Base-by-base conservation (phyloP, 352 stramenopile species). In the Globisporangium mamillatum region DNA sequence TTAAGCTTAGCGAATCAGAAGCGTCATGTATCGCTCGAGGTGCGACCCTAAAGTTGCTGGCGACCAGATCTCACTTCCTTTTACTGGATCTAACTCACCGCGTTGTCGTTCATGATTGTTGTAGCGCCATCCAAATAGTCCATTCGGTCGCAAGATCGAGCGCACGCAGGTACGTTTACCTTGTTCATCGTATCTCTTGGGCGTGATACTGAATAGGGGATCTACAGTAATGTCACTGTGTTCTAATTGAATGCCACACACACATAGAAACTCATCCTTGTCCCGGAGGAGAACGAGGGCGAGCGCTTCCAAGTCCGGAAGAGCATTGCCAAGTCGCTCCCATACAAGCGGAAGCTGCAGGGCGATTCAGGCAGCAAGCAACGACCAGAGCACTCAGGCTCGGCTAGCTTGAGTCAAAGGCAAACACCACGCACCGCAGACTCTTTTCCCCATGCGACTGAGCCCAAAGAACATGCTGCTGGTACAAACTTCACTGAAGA, bases 141-240 rank as follows among this genome's bases (percentile, higher is more conserved):
- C 74, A 4, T 88, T 85, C 36, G 60, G 68, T 5, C 68, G 79
- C 55, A 84, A 77, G 58, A 64, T 81, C 5, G 77, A 83, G 57
- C 52, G 73, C 4, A 71, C 69, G 18, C 59, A 75, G 77, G 79
- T 88, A 53, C 16, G 29, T 32, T 32, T 32, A 32, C 29, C 24
- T 6, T 50, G 25, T 60, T 58, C 54, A 9, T 29, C 22, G 1
- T 38, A 22, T 32, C 24, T 14, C 22, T 18, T 58, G 24, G 4
- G 10, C 10, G 18, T 16, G 36, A 16, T 3, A 12, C 12, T 44
- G 36, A 44, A 44, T 12, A 44, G 10, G 12, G 29, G 29, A 32
- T 0, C 29, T 32, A 32, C 12, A 48, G 4, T 6, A 7, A 2
- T 48, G 29, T 48, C 38, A 7, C 4, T 48, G 2, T 16, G 38